Evolutionary conservation across 169 alveolate genomes (phyloP), one percentile per base, ranked within the genome.

Genomic region (Plasmodium sp.): DNA sequence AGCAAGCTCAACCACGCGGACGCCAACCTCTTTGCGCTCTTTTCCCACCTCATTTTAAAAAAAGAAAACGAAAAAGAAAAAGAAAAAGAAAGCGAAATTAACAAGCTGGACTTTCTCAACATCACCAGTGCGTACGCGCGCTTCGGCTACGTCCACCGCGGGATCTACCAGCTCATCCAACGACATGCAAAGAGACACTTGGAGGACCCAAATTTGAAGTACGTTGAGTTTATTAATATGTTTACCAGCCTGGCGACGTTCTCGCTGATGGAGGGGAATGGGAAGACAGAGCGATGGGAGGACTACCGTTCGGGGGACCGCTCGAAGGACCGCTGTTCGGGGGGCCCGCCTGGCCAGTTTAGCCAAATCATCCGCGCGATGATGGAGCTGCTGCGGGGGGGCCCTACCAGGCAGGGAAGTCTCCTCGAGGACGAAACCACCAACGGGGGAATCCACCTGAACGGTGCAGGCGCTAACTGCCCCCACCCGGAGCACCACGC

Each of bases 1-100:
- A 91, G 95, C 58, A 91, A 91, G 81, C 5, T 91, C 81, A 91
- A 91, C 51, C 75, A 71, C 34, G 95, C 95, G 14, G 95, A 91
- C 39, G 43, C 39, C 14, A 34, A 91, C 56, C 18, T 91, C 27
- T 91, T 81, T 56, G 62, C 71, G 41, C 82, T 91, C 33, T 91
- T 81, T 81, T 33, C 95, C 14, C 36, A 71, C 39, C 58, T 91
- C n/a, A 67, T 91, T 91, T 72, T 91, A 27, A 71, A 34, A 81
- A 91, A 91, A 41, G 33, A 81, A 71, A 81, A 91, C 5, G 31
- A 90, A 36, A 91, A 91, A 41, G 33, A 81, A 71, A 81, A 91
- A 27, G 48, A 34, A 81, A 91, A 91, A 41, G 33, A 71, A 71
- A 81, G 81, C 5, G 31, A 90, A 36, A 91, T 91, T 2, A 91